phyloP scores from a whole-genome alignment of 2,329 filamentous ascomycete genomes.

The Ophiocordyceps robertsii region DNA sequence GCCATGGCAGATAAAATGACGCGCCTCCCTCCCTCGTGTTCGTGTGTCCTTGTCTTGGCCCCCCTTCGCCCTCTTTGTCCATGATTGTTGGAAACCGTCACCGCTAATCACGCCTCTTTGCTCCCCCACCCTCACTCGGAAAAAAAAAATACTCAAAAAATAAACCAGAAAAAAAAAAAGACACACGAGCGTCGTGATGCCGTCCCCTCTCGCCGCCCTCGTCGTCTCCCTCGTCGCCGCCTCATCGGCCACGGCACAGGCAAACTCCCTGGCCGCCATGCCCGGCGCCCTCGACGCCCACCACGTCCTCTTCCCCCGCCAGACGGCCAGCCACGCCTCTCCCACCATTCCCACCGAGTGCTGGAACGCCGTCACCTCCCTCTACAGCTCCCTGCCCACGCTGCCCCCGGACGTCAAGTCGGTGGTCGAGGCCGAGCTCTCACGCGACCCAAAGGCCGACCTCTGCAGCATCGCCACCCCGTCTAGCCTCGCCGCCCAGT shows the following conservation, averaged over 20 bases:
- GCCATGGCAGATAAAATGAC: too few relatives aligned
- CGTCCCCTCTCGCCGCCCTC: constrained; percentile 12
- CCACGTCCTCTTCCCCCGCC: constrained; percentile 10
- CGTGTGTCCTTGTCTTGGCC: too few relatives aligned
- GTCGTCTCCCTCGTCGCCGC: constrained; percentile 9
- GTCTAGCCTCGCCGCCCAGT: constrained; percentile 15
- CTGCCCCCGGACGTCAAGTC: constrained; percentile 15
- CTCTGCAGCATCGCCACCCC: constrained; percentile 18
- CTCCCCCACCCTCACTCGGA: not conserved
- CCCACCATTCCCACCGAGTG: constrained; percentile 6
- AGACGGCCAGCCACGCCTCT: constrained; percentile 6
- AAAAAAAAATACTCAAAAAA: too few relatives aligned
- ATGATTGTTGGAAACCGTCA: too few relatives aligned
- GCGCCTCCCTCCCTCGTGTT: too few relatives aligned
- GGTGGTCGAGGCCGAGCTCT: constrained; percentile 11
- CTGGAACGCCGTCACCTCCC: constrained; percentile 8
- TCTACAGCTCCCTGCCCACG: constrained; percentile 15
- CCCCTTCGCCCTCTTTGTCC: not conserved
- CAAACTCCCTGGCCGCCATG: constrained; percentile 13
- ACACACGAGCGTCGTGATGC: constrained; percentile 12
- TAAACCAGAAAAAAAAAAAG: too few relatives aligned
- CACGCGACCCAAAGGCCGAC: constrained; percentile 13
- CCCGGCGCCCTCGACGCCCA: constrained; percentile 10
- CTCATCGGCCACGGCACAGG: constrained; percentile 12
- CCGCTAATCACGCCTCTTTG: not conserved